Evolutionary conservation across 2,329 filamentous ascomycete species (phyloP), one percentile per base, ranked within the genome.

Genomic region (Davidsoniella neocaledoniae): DNA sequence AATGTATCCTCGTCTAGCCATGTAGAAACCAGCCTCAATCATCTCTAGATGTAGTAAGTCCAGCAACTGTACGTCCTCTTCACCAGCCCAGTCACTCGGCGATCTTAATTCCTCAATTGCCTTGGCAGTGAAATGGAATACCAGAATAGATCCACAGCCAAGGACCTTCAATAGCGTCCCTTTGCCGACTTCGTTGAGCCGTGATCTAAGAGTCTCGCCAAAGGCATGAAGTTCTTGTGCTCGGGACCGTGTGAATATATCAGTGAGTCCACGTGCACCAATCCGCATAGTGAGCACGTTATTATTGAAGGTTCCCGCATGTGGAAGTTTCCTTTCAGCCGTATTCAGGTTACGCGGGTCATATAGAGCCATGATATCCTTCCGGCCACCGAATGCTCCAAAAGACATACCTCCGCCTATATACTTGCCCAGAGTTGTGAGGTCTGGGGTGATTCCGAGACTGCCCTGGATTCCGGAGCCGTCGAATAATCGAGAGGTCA

Each of bases 261-360:
- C 56, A 2, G 59, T 60, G 4, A 68, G 57, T 0, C 63, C 66
- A 4, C 46, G 25, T 16, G 42, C 46, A 10, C 50, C 50, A 9
- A 46, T 46, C 3, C 50, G 46, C 68, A 81, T 82, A 1, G 71
- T 71, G 5, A 81, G 61, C 0, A 62, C 62, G 59, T 83, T 83
- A 58, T 84, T 83, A 59, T 82, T 81, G 60, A 80, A 82, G 0
- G 79, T 82, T 1, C 78, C 78, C 0, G 76, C 73, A 56, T 82
- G 77, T 0, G 9, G 77, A 62, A 0, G 61, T 59, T 1, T 59
- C 33, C n/a, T 36, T n/a, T 16, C 40, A 63, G 1, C 59, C 52
- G 1, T 12, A 33, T 33, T 5, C 6, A 4, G 8, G 12, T 60
- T 57, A 9, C 68, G 59, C 8, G 74, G 73, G 55, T 77, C 72